These are phyloP conservation scores for Taphrina wiesneri DNA, from an alignment of 1,139 yeast species.

Conservation along the genomic window DNA sequence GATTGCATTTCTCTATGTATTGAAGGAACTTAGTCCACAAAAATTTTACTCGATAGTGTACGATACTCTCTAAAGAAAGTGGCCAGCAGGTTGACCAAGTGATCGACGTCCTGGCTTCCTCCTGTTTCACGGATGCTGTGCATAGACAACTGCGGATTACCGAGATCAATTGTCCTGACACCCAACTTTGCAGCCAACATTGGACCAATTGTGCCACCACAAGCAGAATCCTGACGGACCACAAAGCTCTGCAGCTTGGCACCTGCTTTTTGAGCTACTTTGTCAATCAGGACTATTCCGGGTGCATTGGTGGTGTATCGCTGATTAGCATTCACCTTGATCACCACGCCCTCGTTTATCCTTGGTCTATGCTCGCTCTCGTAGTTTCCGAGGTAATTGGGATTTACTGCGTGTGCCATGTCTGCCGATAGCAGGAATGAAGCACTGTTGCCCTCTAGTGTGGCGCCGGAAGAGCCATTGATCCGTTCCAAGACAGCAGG, in stretches of 20 bases:
- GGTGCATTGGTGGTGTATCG: slow-evolving; percentile 92
- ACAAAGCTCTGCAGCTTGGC: slow-evolving; percentile 70
- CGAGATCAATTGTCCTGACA: slow-evolving; percentile 83
- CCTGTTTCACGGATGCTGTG: slow-evolving; percentile 95
- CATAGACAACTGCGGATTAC: slow-evolving; percentile 94
- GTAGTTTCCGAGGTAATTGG: slow-evolving; percentile 76
- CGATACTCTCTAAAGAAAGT: slow-evolving; percentile 37
- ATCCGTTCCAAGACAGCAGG: slow-evolving; percentile 55
- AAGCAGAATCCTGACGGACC: slow-evolving; percentile 85
- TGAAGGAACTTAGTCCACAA: slow-evolving; percentile 34
- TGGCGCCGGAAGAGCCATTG: slow-evolving; percentile 27
- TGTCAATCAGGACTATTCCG: slow-evolving; percentile 76
- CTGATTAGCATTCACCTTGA: slow-evolving; percentile 92
- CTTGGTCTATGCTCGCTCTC: slow-evolving; percentile 78
- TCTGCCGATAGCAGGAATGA: slow-evolving; percentile 91
- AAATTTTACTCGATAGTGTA: slow-evolving; percentile 35
- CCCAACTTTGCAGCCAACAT: slow-evolving; percentile 86
- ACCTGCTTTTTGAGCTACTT: slow-evolving; percentile 63
- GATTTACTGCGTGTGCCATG: slow-evolving; percentile 96
- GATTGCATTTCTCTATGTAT: not conserved
- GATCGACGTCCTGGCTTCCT: slow-evolving; percentile 53
- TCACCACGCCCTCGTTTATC: slow-evolving; percentile 85
- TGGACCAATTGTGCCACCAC: slow-evolving; percentile 97
- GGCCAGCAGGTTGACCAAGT: slow-evolving; percentile 37
- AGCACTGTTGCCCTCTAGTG: slow-evolving; percentile 65